Evolutionary conservation across 1,284 basidiomycete genomes (phyloP).

Genomic region (Ceratobasidium sp.): DNA sequence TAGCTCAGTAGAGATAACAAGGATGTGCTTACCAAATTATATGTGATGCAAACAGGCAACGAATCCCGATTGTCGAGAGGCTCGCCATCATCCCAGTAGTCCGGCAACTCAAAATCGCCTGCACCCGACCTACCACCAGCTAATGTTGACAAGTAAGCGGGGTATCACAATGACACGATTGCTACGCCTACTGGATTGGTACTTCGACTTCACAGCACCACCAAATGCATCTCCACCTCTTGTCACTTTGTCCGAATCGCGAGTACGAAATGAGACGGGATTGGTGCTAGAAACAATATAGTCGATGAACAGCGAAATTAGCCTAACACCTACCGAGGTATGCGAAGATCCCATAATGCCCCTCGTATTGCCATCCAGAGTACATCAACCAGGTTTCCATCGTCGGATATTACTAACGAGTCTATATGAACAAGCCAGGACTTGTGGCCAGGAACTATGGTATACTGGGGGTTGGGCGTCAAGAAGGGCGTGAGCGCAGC

Average conservation of each 20-base stretch:
- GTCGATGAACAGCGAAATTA: slow-evolving; percentile 55
- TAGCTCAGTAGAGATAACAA: neutral
- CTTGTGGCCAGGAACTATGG: slow-evolving; percentile 67
- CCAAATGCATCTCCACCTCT: slow-evolving; percentile 46
- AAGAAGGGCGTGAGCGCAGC: slow-evolving; percentile 33
- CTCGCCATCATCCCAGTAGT: slow-evolving; percentile 83
- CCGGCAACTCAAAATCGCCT: slow-evolving; percentile 78
- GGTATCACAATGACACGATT: neutral
- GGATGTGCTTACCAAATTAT: slow-evolving; percentile 65
- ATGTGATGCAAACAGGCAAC: slow-evolving; percentile 76
- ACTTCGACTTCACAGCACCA: slow-evolving; percentile 29
- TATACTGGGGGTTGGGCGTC: slow-evolving; percentile 50
- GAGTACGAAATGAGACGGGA: slow-evolving; percentile 35
- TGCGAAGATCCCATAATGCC: slow-evolving; percentile 77
- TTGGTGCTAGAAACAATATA: slow-evolving; percentile 19
- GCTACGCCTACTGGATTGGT: slow-evolving; percentile 22
- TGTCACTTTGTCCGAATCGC: slow-evolving; percentile 37
- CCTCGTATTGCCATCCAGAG: slow-evolving; percentile 76
- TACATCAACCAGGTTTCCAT: slow-evolving; percentile 74
- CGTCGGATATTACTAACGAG: slow-evolving; percentile 68
- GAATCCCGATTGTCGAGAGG: slow-evolving; percentile 60
- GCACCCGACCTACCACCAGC: slow-evolving; percentile 49
- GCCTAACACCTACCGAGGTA: slow-evolving; percentile 70
- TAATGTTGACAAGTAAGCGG: neutral
- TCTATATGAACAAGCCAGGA: slow-evolving; percentile 74